Evolutionary conservation across 2,329 filamentous ascomycete species (phyloP), one percentile per base, ranked within the genome.

Genomic region (Apiospora phragmitis): DNA sequence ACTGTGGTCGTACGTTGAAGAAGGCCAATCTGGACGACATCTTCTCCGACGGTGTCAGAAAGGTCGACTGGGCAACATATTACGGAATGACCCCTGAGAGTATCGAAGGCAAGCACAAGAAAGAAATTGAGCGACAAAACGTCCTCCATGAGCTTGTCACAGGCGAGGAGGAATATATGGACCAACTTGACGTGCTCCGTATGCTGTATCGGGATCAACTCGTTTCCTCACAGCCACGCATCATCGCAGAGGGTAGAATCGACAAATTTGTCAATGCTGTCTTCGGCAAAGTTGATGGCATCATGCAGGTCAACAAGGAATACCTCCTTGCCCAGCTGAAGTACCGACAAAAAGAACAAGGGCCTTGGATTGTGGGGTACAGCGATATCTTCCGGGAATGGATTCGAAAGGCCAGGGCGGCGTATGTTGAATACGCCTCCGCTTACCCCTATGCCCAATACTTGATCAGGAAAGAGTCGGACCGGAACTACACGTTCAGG

Each of bases 361-460:
- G 96, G 0, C 96, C 96, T 0, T 99, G 94, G 91, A 92, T 99
- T 71, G 87, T 89, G 16, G 96, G 96, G 3, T 98, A 98, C 82
- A 98, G 95, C 79, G 96, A 98, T 78, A 94, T 99, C 67, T 98
- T 99, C 85, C 88, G 96, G 71, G 96, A 99, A 83, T 99, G 96
- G 96, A 97, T 98, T 73, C 90, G 96, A 73, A 98, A 98, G 81
- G 96, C 96, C 42, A 94, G 92, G 80, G 85, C 88, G 2, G 92
- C 94, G 14, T 99, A 98, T 79, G 91, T 98, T 72, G 94, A 97
- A 71, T 99, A 98, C 80, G 95, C 95, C 49, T 91, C 92, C 1
- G 91, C 91, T 0, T 98, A 96, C 75, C 95, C 95, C 0, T 90
- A 92, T 71, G 95, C 96, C 1, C 91, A 91, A 47, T 95, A 93